A percentile compares a stretch with the other conserved stretches of the same genome.
Conservation (phyloP, 352 stramenopile genomes). For the Achlya hypogyna region DNA sequence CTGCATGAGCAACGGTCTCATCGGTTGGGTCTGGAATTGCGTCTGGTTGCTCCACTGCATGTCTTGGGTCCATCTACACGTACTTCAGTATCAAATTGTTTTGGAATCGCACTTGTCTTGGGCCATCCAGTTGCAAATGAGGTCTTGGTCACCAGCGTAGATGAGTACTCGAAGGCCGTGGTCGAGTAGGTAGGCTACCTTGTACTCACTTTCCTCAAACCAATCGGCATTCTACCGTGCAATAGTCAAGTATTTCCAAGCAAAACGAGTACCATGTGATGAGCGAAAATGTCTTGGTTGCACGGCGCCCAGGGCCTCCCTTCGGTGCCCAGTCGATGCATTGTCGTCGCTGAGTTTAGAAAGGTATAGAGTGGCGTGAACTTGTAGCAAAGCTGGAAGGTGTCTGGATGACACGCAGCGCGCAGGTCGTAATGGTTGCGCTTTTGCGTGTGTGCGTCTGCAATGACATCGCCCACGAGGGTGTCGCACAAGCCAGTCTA, state of each 20-base stretch:
- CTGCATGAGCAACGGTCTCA: slow-evolving; percentile 24
- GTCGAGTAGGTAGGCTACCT: slow-evolving; percentile 40
- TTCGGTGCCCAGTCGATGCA: slow-evolving; percentile 38
- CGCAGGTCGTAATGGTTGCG: slow-evolving; percentile 67
- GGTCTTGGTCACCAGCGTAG: slow-evolving; percentile 60
- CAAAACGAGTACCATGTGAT: not conserved
- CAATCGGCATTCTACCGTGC: slow-evolving; percentile 30
- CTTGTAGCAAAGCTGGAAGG: slow-evolving; percentile 46
- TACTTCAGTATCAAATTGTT: not conserved
- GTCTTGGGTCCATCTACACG: slow-evolving; percentile 37
- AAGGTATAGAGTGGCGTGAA: slow-evolving; percentile 49
- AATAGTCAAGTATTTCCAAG: not conserved
- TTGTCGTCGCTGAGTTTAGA: slow-evolving; percentile 35
- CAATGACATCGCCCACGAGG: not conserved
- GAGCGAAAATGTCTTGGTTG: slow-evolving; percentile 19
- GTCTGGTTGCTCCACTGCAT: slow-evolving; percentile 36
- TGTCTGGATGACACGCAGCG: slow-evolving; percentile 33
- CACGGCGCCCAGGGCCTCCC: slow-evolving; percentile 40
- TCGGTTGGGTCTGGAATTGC: slow-evolving; percentile 24
- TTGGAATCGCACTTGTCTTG: slow-evolving; percentile 28
- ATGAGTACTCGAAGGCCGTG: slow-evolving; percentile 57
- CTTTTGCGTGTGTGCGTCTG: not conserved
- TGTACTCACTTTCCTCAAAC: slow-evolving; percentile 44
- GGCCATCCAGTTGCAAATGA: slow-evolving; percentile 57
- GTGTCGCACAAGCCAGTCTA: not conserved